Conservation (phyloP, 345 rosid species). For the Sonneratia alba region DNA sequence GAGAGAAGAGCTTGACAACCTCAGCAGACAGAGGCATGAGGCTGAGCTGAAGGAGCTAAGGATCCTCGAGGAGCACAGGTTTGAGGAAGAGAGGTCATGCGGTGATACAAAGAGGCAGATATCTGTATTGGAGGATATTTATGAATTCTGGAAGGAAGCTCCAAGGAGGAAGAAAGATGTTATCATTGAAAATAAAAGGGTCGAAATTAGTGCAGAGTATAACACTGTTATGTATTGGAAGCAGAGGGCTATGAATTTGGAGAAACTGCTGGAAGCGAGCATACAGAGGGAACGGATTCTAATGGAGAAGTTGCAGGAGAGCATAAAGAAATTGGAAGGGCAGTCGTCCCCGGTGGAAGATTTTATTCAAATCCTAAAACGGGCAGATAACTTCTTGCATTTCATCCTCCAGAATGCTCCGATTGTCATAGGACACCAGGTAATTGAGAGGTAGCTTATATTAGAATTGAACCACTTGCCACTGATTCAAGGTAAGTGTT, state of each 20-base stretch:
- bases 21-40: constrained; percentile 67
- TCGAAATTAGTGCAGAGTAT: constrained; percentile 61
- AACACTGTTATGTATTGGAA: constrained; percentile 76
- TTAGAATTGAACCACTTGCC: constrained; percentile 3
- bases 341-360: constrained; percentile 81
- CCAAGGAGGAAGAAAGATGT: constrained; percentile 42
- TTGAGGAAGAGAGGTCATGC: constrained; percentile 42
- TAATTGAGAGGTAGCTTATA: constrained; percentile 8
- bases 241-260: constrained; percentile 45
- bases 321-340: constrained; percentile 50
- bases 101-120: constrained; percentile 51
- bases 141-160: constrained; percentile 38
- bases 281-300: constrained; percentile 62
- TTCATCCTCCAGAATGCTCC: constrained; percentile 93
- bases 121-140: constrained; percentile 47
- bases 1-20: constrained; percentile 71
- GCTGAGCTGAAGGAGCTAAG: constrained; percentile 74
- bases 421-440: constrained; percentile 92
- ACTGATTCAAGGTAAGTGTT: background rate
- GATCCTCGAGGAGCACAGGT: constrained; percentile 77
- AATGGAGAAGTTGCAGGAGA: constrained; percentile 59
- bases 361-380: constrained; percentile 62
- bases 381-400: constrained; percentile 91
- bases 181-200: constrained; percentile 40
- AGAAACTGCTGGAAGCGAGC: constrained; percentile 66